Evolutionary conservation across 2,329 filamentous ascomycete species (phyloP).

Genomic region (Venturia pyrina): DNA sequence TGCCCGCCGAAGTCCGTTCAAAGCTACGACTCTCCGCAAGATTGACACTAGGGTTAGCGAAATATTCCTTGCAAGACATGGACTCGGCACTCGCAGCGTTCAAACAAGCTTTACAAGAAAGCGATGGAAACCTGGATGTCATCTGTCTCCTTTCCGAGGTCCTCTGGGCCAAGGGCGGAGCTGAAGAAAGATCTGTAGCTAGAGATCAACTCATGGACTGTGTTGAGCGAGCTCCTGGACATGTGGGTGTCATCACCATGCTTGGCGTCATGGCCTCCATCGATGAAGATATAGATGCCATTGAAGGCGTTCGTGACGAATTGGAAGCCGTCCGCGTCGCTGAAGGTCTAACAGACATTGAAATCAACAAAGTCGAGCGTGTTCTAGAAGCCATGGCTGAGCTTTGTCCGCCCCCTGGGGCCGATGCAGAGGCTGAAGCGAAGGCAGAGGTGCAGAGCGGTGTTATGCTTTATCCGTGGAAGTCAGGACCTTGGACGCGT

Average conservation of each 20-base stretch:
- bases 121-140: conserved; percentile 66
- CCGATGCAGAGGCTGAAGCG: conserved; percentile 48
- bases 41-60: conserved; percentile 72
- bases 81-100: conserved; percentile 70
- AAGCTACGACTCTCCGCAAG: conserved; percentile 75
- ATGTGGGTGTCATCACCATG: conserved; percentile 70
- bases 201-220: conserved; percentile 71
- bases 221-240: conserved; percentile 62
- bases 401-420: conserved; percentile 31
- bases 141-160: conserved; percentile 84
- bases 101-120: conserved; percentile 68
- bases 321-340: conserved; percentile 62
- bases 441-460: conserved; percentile 63
- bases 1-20: conserved; percentile 53
- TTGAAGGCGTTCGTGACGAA: conserved; percentile 72
- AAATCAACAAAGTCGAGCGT: conserved; percentile 61
- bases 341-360: conserved; percentile 49
- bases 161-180: conserved; percentile 78
- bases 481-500: conserved; percentile 72
- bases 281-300: conserved; percentile 66
- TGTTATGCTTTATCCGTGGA: conserved; percentile 70
- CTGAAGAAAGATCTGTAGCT: conserved; percentile 64
- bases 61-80: conserved; percentile 59
- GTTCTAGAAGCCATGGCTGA: conserved; percentile 66
- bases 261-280: conserved; percentile 76